These are phyloP conservation scores for Neocallimastix lanati DNA, from an alignment of 192 early-diverging fungal species.

Conservation along the genomic window DNA sequence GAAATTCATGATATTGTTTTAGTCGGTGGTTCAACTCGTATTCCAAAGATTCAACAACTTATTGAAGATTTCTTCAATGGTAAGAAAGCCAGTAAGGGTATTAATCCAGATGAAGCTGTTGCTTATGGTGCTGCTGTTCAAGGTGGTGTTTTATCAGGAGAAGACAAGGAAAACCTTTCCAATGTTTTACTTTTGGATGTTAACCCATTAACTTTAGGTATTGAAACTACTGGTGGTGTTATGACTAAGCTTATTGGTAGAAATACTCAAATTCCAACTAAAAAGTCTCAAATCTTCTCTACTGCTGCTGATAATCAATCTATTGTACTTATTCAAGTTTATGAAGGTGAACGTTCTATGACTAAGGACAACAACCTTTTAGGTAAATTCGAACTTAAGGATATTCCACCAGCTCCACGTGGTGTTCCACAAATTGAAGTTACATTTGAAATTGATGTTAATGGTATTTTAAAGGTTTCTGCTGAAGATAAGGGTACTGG, in stretches of 20 bases:
- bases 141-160: constrained; percentile 71
- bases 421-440: constrained; percentile 97
- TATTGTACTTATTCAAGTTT: constrained; percentile 89
- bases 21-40: constrained; percentile 96
- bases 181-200: constrained; percentile 77
- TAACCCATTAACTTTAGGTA: constrained; percentile 89
- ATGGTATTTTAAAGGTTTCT: constrained; percentile 84
- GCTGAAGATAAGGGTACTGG: constrained; percentile 93
- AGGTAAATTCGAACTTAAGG: constrained; percentile 87
- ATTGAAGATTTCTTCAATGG: constrained; percentile 89
- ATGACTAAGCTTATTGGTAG: constrained; percentile 90
- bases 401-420: constrained; percentile 84
- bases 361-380: constrained; percentile 98
- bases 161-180: constrained; percentile 21
- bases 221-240: constrained; percentile 79
- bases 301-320: constrained; percentile 95
- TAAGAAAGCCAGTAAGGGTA: constrained; percentile 89
- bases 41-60: constrained; percentile 87
- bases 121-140: constrained; percentile 96
- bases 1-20: constrained; percentile 92
- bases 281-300: constrained; percentile 97
- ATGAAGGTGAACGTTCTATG: constrained; percentile 86
- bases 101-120: constrained; percentile 98
- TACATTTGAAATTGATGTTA: constrained; percentile 84
- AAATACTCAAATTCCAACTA: constrained; percentile 86